Evolutionary conservation across 495 filamentous ascomycete species (phyloP).

Genomic region (Friedmanniomyces simplex): DNA sequence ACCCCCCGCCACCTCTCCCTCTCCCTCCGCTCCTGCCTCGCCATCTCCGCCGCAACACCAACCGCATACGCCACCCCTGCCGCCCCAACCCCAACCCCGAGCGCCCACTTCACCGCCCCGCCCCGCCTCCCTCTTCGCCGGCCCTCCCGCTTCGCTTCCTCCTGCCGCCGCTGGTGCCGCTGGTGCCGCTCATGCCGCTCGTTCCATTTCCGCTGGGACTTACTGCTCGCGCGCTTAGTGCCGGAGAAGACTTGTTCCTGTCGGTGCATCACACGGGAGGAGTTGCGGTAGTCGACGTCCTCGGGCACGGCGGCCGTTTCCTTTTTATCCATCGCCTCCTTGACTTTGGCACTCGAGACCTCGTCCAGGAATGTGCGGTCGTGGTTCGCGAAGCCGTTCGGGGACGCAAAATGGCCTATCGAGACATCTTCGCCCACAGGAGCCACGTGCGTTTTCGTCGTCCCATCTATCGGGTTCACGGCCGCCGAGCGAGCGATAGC

Average conservation of each 20-base stretch:
- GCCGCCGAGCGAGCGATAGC: background rate
- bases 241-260: slow-evolving; percentile 51
- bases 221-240: background rate
- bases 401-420: slow-evolving; percentile 21
- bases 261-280: slow-evolving; percentile 39
- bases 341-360: background rate
- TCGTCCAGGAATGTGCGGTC: slow-evolving; percentile 5
- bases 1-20: slow-evolving; percentile 8
- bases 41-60: slow-evolving; percentile 51
- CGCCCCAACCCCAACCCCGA: slow-evolving; percentile 1
- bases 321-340: slow-evolving; percentile 5
- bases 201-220: slow-evolving; percentile 26
- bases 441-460: slow-evolving; percentile 1
- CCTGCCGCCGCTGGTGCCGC: slow-evolving; percentile 15
- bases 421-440: background rate
- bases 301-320: background rate
- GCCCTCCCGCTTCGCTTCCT: background rate
- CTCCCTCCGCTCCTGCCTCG: slow-evolving; percentile 8
- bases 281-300: slow-evolving; percentile 7
- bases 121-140: background rate
- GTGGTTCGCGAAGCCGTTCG: slow-evolving; percentile 26
- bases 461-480: slow-evolving; percentile 27
- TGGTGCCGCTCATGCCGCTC: slow-evolving; percentile 28
- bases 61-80: slow-evolving; percentile 57
- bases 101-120: slow-evolving; percentile 37